Percentiles rank a stretch among this genome's conserved stretches.
phyloP scores from a whole-genome alignment of 1,284 basidiomycete genomes.

The Athelia psychrophila region DNA sequence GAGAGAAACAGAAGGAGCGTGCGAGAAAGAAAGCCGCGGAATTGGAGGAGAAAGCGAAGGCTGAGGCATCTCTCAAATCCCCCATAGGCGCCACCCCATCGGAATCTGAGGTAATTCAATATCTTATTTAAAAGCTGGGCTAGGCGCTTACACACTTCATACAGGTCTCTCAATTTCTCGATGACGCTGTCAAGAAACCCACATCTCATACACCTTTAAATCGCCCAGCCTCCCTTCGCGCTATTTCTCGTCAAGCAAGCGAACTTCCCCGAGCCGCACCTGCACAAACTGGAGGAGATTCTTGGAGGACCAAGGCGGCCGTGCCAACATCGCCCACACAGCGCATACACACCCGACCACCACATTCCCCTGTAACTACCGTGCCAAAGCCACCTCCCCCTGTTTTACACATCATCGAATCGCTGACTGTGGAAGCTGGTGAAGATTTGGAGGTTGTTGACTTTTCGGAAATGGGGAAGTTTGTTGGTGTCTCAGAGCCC shows the following conservation, averaged over 20 bases:
- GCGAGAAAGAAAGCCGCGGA: constrained; percentile 85
- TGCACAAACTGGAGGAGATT: constrained; percentile 38
- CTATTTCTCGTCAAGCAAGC: constrained; percentile 14
- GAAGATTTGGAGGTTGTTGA: constrained; percentile 75
- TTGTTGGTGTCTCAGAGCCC: constrained; percentile 43
- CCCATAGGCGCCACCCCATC: constrained; percentile 7
- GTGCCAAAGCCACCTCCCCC: constrained; percentile 31
- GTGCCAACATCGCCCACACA: constrained; percentile 28
- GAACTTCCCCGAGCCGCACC: constrained; percentile 19
- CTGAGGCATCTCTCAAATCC: not conserved
- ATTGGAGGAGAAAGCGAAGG: constrained; percentile 34
- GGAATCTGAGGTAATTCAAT: constrained; percentile 11
- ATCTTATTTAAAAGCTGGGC: not conserved
- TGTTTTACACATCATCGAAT: constrained; percentile 43
- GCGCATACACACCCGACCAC: constrained; percentile 12
- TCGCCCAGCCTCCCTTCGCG: constrained; percentile 30
- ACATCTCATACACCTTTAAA: constrained; percentile 8
- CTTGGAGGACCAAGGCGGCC: constrained; percentile 59
- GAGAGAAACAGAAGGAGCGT: constrained; percentile 80
- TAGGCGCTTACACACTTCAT: not conserved
- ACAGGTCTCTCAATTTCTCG: constrained; percentile 9
- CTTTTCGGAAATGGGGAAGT: constrained; percentile 70
- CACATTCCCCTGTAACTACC: constrained; percentile 28
- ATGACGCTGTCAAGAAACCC: constrained; percentile 10
- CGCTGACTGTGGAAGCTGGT: constrained; percentile 44